Base-by-base conservation (phyloP, 495 filamentous ascomycete species). In the Penicillium maclennaniae region DNA sequence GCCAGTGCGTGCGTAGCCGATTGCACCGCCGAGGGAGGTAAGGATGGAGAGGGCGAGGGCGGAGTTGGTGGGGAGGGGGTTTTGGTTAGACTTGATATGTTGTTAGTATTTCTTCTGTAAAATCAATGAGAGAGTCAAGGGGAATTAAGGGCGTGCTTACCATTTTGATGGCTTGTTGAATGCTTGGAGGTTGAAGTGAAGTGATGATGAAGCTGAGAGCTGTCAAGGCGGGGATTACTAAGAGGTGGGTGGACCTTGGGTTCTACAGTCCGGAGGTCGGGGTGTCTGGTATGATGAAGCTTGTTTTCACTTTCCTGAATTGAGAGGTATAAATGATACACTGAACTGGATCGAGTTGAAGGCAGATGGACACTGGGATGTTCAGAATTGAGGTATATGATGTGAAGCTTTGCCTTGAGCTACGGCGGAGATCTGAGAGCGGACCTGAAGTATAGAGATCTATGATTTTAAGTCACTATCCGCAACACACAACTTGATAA, bases 11-110 rank as follows among this genome's bases (percentile, higher is more conserved):
- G 78, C 74, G 70, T 87, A 98, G 63, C 93, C 93, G 60, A 87
- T 87, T 47, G 85, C 84, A 53, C 93, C 93, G 58, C 93, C 93
- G 40, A 86, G 75, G 45, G 90, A 90, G 54, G 91, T 96, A 26
- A 98, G 78, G 59, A 82, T 77, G 47, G 86, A 87, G 68, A 98
- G 86, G 60, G 87, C 59, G 69, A 85, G 86, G 45, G 92, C 89
- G 53, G 75, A 69, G 58, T 61, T 71, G 54, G 54, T 62, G 51
- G 62, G 56, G 54, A 53, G 34, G 10, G 51, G n/a, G 37, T 44
- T 50, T 27, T 53, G 12, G 41, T 28, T 38, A 28, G 45, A 20
- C 39, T 43, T 7, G 25, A 9, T 12, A 19, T 27, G 53, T 14
- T 47, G 59, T 55, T 44, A 34, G 51, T 45, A 9, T 36, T 51